phyloP scores from a whole-genome alignment of 1,284 basidiomycete species.

The Marasmius fiardii region DNA sequence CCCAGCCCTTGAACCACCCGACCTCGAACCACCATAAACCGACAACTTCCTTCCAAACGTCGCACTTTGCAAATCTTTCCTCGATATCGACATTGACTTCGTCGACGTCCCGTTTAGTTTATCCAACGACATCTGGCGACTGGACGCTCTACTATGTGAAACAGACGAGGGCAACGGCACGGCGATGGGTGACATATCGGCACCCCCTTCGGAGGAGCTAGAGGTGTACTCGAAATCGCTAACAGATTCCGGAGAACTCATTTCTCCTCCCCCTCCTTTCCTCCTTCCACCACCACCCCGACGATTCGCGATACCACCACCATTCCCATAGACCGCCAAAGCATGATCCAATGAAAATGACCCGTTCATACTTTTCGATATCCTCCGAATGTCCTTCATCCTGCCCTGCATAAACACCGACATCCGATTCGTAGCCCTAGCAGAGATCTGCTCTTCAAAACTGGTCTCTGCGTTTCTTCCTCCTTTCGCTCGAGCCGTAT shows the following conservation, averaged over 20 bases:
- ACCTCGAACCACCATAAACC: conserved; percentile 4
- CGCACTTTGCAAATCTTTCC: conserved; percentile 8
- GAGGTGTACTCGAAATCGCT: neutral
- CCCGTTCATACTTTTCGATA: conserved; percentile 6
- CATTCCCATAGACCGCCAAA: conserved; percentile 8
- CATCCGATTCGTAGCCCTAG: conserved; percentile 9
- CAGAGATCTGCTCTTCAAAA: conserved; percentile 9
- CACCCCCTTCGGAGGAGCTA: neutral
- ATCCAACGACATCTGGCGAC: conserved; percentile 4
- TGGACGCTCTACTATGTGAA: neutral
- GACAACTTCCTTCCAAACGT: conserved; percentile 11
- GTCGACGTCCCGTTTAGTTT: conserved; percentile 1
- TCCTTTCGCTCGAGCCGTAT: conserved; percentile 9
- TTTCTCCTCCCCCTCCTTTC: too few species aligned
- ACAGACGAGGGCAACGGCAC: neutral
- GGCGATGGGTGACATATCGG: neutral
- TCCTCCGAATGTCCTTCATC: conserved; percentile 11
- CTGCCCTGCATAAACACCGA: conserved; percentile 9
- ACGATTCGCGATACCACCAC: neutral
- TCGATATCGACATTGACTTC: neutral
- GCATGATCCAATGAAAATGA: conserved; percentile 9
- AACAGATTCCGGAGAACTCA: neutral
- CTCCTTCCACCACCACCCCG: neutral
- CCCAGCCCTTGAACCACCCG: neutral
- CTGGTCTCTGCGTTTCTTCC: conserved; percentile 1